Base-by-base conservation (phyloP, 2,329 filamentous ascomycete species). In the Lachnellula willkommii region DNA sequence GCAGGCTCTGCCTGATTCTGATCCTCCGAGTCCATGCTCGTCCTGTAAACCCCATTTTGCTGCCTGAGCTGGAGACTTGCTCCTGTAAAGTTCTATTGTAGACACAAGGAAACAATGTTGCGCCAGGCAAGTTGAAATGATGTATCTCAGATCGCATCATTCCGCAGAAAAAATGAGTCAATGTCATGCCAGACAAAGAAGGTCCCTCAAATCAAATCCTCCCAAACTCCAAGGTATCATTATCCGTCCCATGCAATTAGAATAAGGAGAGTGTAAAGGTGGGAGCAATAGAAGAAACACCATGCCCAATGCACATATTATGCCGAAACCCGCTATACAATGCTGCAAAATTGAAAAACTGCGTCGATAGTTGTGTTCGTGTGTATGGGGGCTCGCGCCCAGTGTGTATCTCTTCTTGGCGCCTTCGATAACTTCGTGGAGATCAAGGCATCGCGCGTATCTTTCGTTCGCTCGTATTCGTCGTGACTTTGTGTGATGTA, bases 161-260 rank as follows among this genome's bases (percentile, higher is more conserved):
- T 39, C 22, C n/a, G 20, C 15, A 11, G 47, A 57, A 55, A 42
- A 49, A 52, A 55, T 54, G 12, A 47, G 42, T 17, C 43, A 56
- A 48, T 46, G 42, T 47, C 53, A 15, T 17, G 42, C 39, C 24
- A 53, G 47, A 58, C 52, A 55, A 52, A 55, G 54, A 37, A 54
- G 49, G 22, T 22, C 39, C 37, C 12, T 54, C 56, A 52, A 55
- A 15, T 32, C 40, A 54, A 40, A 54, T 55, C 55, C 46, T 54
- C 60, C 59, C 57, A 60, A 65, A 68, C 65, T 66, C 66, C 66
- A 59, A 61, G 65, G 65, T 67, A 69, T 67, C 65, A 58, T 63
- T 58, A 50, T 65, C 65, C 64, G 55, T 64, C 59, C 65, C 60
- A 68, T 68, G 65, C 64, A 58, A 61, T 48, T 56, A 50, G 52